A percentile compares a stretch with the other conserved stretches of the same genome.
Evolutionary conservation across 2,329 filamentous ascomycete species (phyloP).

Genomic region (Sporothrix protearum): DNA sequence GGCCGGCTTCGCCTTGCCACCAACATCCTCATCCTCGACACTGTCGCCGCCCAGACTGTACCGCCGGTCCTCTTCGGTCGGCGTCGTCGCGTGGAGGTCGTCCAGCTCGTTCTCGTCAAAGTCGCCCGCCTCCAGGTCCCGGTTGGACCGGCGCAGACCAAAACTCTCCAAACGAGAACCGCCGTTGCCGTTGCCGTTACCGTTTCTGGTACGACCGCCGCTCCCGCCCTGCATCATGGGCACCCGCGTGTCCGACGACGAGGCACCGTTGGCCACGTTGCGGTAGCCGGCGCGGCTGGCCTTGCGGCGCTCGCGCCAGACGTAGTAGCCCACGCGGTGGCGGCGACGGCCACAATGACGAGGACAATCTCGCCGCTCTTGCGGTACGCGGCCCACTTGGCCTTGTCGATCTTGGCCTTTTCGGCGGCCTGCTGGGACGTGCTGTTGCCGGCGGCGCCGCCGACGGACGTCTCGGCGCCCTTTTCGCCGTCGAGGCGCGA

Average conservation of each 20-base stretch:
- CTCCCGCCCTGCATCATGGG: conserved; percentile 25
- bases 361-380: conserved; percentile 83
- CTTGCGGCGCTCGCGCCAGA: conserved; percentile 61
- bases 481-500: conserved; percentile 83
- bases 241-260: conserved; percentile 29
- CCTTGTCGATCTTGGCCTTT: conserved; percentile 70
- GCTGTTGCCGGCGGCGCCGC: conserved; percentile 63
- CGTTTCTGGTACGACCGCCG: conserved; percentile 28
- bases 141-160: conserved; percentile 43
- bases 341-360: conserved; percentile 72
- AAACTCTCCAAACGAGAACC: conserved; percentile 45
- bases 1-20: background rate
- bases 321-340: conserved; percentile 67
- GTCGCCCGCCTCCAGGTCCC: conserved; percentile 60
- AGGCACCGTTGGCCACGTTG: conserved; percentile 43
- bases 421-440: conserved; percentile 62
- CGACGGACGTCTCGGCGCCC: conserved; percentile 71
- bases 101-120: conserved; percentile 65
- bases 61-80: conserved; percentile 44
- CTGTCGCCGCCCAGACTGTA: conserved; percentile 59
- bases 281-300: conserved; percentile 48
- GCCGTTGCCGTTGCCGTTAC: conserved; percentile 28
- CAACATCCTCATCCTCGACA: conserved; percentile 45
- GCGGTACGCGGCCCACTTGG: conserved; percentile 85
- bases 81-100: conserved; percentile 53